Percentiles rank a stretch among this genome's conserved stretches.
phyloP scores from a whole-genome alignment of 2,329 filamentous ascomycete genomes.

The Scedosporium dehoogii region DNA sequence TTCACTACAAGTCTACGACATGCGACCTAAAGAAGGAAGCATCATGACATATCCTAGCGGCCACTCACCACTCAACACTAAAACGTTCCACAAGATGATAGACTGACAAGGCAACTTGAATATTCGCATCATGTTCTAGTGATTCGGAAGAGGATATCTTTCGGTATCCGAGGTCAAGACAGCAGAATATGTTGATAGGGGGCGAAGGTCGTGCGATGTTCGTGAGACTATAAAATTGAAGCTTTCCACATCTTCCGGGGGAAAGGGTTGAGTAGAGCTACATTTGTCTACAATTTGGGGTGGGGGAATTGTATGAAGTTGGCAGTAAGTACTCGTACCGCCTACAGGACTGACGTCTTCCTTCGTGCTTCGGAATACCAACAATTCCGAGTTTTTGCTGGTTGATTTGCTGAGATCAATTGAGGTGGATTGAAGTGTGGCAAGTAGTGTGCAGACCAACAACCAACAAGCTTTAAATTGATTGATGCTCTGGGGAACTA shows the following conservation, averaged over 20 bases:
- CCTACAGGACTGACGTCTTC: too few relatives aligned
- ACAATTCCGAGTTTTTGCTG: not conserved
- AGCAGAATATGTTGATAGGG: not conserved
- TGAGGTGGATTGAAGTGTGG: not conserved
- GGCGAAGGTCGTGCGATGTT: not conserved
- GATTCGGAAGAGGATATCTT: not conserved
- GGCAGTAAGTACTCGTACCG: too few relatives aligned
- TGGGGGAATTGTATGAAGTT: too few relatives aligned
- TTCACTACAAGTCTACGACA: too few relatives aligned
- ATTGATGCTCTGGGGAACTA: not conserved
- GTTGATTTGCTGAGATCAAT: not conserved
- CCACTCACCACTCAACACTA: too few relatives aligned
- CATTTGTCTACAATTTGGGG: not conserved
- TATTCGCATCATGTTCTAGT: too few relatives aligned
- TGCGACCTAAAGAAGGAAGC: too few relatives aligned
- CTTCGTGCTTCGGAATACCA: not conserved
- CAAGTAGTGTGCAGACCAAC: too few relatives aligned
- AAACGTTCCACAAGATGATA: too few relatives aligned
- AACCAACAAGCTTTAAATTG: not conserved
- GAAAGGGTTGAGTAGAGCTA: not conserved
- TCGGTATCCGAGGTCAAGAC: not conserved
- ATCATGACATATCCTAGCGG: too few relatives aligned
- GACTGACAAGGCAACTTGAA: too few relatives aligned
- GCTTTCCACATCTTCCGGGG: not conserved
- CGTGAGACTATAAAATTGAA: not conserved